Percentiles rank a stretch among this genome's conserved stretches.
These are phyloP conservation scores for Citropsis articulata DNA, from an alignment of 345 rosid genomes.

Conservation along the genomic window DNA sequence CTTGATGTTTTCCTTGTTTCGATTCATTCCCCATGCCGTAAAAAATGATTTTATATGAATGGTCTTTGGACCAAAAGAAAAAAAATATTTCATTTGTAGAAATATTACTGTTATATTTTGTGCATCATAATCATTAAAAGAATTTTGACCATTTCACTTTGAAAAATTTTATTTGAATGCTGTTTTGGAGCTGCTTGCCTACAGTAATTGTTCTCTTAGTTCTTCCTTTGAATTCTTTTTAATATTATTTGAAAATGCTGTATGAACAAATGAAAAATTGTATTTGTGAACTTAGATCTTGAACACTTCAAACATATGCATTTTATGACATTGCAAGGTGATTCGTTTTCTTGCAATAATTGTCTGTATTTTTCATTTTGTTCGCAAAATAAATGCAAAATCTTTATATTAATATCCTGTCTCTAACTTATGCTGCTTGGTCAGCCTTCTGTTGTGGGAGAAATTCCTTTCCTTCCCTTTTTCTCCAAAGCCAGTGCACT, in stretches of 20 bases:
- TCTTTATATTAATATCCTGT: neutral
- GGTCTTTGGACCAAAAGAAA: neutral
- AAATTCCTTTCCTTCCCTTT: neutral
- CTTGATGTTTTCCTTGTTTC: neutral
- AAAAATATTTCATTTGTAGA: neutral
- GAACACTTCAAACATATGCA: neutral
- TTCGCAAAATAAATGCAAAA: neutral
- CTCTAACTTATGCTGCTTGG: neutral
- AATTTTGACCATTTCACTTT: neutral
- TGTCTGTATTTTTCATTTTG: neutral
- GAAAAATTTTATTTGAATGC: neutral
- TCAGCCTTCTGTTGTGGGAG: neutral
- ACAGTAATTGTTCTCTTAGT: neutral
- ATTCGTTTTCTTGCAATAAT: neutral
- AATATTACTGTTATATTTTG: neutral
- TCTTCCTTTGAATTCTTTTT: neutral
- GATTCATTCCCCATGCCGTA: neutral
- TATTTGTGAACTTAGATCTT: neutral
- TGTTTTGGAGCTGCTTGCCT: neutral
- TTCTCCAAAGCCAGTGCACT: neutral
- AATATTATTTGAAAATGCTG: neutral
- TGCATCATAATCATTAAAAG: neutral
- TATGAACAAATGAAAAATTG: neutral
- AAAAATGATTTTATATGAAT: neutral
- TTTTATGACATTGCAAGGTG: neutral